Conservation (phyloP, 1,139 yeast species). For the Saccharomyces hybrid region DNA sequence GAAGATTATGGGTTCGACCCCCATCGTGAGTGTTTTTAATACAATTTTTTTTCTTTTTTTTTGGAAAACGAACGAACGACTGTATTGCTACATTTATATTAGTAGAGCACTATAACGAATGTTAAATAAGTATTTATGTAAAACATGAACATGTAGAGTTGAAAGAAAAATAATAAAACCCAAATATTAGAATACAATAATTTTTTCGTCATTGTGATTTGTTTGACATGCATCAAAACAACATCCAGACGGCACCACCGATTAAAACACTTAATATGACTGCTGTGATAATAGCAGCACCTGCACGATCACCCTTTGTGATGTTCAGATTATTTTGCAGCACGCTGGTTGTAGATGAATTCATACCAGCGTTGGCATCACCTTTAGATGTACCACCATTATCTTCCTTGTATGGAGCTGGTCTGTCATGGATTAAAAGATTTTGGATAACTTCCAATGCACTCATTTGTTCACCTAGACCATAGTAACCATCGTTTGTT, state of each 20-base stretch:
- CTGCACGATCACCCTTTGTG: slow-evolving; percentile 62
- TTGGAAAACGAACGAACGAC: background rate
- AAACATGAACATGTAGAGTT: background rate
- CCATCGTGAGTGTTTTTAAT: slow-evolving; percentile 43
- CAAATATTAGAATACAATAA: background rate
- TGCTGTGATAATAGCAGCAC: slow-evolving; percentile 81
- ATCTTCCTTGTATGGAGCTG: slow-evolving; percentile 37
- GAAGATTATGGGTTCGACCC: slow-evolving; percentile 56
- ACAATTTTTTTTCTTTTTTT: slow-evolving; percentile 10
- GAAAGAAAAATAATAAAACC: background rate
- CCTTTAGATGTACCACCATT: slow-evolving; percentile 45
- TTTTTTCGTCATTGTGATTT: background rate
- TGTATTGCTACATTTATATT: background rate
- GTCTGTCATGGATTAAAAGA: slow-evolving; percentile 34
- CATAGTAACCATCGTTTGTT: slow-evolving; percentile 59
- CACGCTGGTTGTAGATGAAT: slow-evolving; percentile 29
- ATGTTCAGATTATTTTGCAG: slow-evolving; percentile 41
- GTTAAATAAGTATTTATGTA: background rate
- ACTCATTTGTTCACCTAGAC: slow-evolving; percentile 72
- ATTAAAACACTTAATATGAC: slow-evolving; percentile 54
- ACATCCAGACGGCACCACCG: slow-evolving; percentile 69
- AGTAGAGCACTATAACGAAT: background rate
- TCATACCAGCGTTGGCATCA: slow-evolving; percentile 39
- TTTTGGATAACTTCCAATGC: slow-evolving; percentile 63
- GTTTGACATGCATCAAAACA: slow-evolving; percentile 33